Base-by-base conservation (phyloP, 2,329 filamentous ascomycete genomes). In the Fusarium nanum region DNA sequence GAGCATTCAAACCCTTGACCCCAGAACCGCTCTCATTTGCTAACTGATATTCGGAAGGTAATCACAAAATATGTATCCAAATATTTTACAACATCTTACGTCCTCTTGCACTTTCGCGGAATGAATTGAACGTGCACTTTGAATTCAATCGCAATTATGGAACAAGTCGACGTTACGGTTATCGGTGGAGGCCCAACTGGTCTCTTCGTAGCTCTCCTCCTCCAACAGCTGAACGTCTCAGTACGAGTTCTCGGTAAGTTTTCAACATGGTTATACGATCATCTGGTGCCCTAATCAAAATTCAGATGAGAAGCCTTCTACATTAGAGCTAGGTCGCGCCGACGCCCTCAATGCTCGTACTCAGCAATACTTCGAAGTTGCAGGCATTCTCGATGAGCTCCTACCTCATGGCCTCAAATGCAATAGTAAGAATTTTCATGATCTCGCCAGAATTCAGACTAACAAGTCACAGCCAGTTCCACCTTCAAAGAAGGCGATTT, bases 321-420 rank as follows among this genome's bases (percentile, higher is more conserved):
- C 80, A 1, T 71, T 85, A 6, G 75, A 81, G 6, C 70, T 84
- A 6, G 83, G 83, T 4, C 77, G 83, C 22, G 83, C 83, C 40
- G 83, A 85, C 71, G 83, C 83, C 0, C 75, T 85, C 56, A 85
- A 85, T 42, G 83, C 83, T 8, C 78, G 83, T 12, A 84, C 83
- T 1, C 83, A 85, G 42, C 83, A 85, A 46, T 83, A 83, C 32
- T 76, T 85, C 3, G 83, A 85, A 50, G 78, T 84, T 9, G 82
- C 80, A 6, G 79, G 81, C 10, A 78, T 85, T 18, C 72, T 84
- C 2, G 77, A 82, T 34, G 80, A 83, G 40, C 75, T 85, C 5
- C 64, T 84, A 0, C 75, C 79, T 0, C 72, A 78, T 3, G 83
- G 83, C 3, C 78, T 85, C n/a, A 82, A 82, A 60, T 85, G 83